Evolutionary conservation across 352 stramenopile species (phyloP).

Genomic region (Phytopythium aichiense): DNA sequence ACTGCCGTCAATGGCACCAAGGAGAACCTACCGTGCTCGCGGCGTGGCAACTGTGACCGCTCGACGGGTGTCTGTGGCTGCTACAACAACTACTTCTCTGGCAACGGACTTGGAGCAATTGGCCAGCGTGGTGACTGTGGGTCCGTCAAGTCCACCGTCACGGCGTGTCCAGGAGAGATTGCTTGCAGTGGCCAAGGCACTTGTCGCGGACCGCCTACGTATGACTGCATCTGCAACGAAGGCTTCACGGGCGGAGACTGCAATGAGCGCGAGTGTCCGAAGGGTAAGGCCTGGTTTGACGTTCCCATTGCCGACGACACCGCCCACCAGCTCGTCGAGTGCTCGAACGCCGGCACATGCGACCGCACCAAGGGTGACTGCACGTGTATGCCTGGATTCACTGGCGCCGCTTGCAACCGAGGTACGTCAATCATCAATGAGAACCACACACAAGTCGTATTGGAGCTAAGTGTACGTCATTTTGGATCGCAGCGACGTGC

Average conservation of each 20-base stretch:
- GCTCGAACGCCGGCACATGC: constrained; percentile 66
- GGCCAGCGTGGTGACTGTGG: constrained; percentile 91
- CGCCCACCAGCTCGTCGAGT: constrained; percentile 58
- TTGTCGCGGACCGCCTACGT: constrained; percentile 65
- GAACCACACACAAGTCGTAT: neutral
- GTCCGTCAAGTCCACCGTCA: constrained; percentile 57
- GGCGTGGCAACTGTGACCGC: constrained; percentile 79
- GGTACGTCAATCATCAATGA: constrained; percentile 19
- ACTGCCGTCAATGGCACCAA: constrained; percentile 84
- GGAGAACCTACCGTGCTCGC: constrained; percentile 84
- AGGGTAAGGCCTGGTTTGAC: constrained; percentile 72
- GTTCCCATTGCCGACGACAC: constrained; percentile 36
- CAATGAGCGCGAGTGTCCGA: constrained; percentile 59
- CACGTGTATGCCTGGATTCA: constrained; percentile 57
- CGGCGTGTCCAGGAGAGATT: constrained; percentile 62
- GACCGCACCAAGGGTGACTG: constrained; percentile 71
- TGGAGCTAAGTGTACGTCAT: neutral
- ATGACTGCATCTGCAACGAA: constrained; percentile 78
- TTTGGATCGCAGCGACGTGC: constrained; percentile 33
- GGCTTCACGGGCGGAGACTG: constrained; percentile 72
- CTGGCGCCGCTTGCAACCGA: constrained; percentile 66
- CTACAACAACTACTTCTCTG: constrained; percentile 83
- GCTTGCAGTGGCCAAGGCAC: constrained; percentile 71
- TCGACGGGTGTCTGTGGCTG: constrained; percentile 74
- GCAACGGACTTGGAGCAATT: constrained; percentile 70